Conservation (phyloP, 495 filamentous ascomycete species). For the Penicillium chermesinum region DNA sequence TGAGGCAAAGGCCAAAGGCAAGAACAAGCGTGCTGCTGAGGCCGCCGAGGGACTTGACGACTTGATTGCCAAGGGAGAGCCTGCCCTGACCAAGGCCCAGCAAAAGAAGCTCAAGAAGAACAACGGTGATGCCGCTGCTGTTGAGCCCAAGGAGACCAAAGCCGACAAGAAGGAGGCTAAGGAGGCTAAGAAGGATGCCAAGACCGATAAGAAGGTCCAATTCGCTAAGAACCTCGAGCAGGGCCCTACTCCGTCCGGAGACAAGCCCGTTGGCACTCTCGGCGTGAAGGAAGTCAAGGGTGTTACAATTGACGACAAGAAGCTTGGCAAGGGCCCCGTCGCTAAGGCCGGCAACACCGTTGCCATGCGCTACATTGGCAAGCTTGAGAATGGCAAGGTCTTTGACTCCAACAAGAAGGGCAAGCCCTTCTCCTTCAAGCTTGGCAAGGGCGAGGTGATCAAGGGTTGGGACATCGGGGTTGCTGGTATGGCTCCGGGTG, state of each 20-base stretch:
- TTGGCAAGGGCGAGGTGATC: slow-evolving; percentile 92
- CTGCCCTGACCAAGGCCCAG: slow-evolving; percentile 86
- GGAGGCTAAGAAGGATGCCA: slow-evolving; percentile 46
- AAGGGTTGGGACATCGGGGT: slow-evolving; percentile 98
- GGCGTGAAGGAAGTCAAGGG: slow-evolving; percentile 76
- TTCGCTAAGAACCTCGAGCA: slow-evolving; percentile 98
- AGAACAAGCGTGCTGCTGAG: slow-evolving; percentile 79
- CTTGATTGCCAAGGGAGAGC: slow-evolving; percentile 63
- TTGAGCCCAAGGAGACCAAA: slow-evolving; percentile 45
- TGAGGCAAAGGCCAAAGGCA: slow-evolving; percentile 69
- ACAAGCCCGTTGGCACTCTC: slow-evolving; percentile 51
- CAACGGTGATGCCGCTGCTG: slow-evolving; percentile 71
- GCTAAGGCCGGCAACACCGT: slow-evolving; percentile 84
- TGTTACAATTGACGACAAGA: slow-evolving; percentile 92
- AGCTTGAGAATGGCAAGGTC: slow-evolving; percentile 83
- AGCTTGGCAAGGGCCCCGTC: slow-evolving; percentile 72
- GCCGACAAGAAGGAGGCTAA: slow-evolving; percentile 75
- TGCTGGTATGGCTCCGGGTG: slow-evolving; percentile 83
- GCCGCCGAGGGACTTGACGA: slow-evolving; percentile 59
- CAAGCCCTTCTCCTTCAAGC: slow-evolving; percentile 90
- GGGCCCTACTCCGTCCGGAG: slow-evolving; percentile 71
- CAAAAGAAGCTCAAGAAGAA: slow-evolving; percentile 99
- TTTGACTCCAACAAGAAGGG: slow-evolving; percentile 99
- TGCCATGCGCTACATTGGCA: slow-evolving; percentile 95
- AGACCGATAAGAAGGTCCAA: slow-evolving; percentile 88